Conservation (phyloP, 108 stramenopile genomes). For the Fragilariopsis cylindrus region DNA sequence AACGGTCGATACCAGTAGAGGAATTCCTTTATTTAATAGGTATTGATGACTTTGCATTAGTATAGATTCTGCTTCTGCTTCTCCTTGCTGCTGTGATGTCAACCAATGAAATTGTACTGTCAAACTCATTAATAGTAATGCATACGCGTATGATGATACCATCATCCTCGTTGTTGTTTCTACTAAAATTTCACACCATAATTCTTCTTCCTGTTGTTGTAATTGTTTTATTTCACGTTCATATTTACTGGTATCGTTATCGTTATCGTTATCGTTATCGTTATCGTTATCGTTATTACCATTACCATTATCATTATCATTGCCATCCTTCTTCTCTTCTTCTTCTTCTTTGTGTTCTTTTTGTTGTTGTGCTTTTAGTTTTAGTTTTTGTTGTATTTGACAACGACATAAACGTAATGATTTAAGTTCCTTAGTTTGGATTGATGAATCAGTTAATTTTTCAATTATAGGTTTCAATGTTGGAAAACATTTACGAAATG, state of each 20-base stretch:
- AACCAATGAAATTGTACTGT: constrained; percentile 33
- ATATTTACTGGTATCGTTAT: background rate
- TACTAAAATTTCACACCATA: constrained; percentile 26
- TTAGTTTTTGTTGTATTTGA: background rate
- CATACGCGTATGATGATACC: constrained; percentile 21
- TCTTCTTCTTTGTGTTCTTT: background rate
- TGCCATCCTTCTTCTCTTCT: too few relatives aligned
- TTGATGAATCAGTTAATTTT: constrained; percentile 11
- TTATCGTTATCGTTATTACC: background rate
- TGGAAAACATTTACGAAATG: constrained; percentile 27
- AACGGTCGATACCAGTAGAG: constrained; percentile 27
- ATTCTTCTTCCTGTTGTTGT: constrained; percentile 22
- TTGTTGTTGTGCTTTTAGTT: background rate
- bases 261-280: background rate
- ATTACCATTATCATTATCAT: background rate
- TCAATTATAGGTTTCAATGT: constrained; percentile 22
- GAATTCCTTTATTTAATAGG: constrained; percentile 17
- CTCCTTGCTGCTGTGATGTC: constrained; percentile 1
- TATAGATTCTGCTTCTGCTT: constrained; percentile 7
- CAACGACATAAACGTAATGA: background rate
- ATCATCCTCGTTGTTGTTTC: constrained; percentile 26
- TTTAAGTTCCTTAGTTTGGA: constrained; percentile 22
- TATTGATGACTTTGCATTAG: constrained; percentile 28
- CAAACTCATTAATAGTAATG: constrained; percentile 24
- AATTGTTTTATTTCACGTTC: background rate